A percentile compares a stretch with the other conserved stretches of the same genome.
Evolutionary conservation across 768 basidiomycete species (phyloP).

Genomic region (Tremella yokohamensis): DNA sequence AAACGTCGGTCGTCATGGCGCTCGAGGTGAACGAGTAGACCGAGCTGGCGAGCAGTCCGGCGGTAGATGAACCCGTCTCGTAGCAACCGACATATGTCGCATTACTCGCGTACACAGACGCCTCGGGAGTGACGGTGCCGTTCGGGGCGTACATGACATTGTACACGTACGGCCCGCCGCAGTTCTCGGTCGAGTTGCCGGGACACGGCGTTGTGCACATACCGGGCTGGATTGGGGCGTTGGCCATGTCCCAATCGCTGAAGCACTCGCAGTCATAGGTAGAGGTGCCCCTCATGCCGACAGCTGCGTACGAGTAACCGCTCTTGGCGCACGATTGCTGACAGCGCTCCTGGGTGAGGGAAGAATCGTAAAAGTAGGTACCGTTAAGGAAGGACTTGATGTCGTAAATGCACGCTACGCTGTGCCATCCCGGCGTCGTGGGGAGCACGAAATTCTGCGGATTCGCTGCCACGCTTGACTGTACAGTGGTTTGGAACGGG

Average conservation of each 20-base stretch:
- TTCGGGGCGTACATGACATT: slow-evolving; percentile 18
- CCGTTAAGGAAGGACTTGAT: slow-evolving; percentile 5
- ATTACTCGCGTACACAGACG: slow-evolving; percentile 12
- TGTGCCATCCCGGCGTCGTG: slow-evolving; percentile 34
- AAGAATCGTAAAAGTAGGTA: slow-evolving; percentile 12
- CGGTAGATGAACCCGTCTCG: slow-evolving; percentile 12
- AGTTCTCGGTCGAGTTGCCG: slow-evolving; percentile 28
- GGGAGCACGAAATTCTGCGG: slow-evolving; percentile 18
- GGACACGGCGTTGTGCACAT: slow-evolving; percentile 25
- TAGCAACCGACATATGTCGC: slow-evolving; percentile 34
- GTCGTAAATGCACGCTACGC: slow-evolving; percentile 28
- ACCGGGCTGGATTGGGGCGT: neutral
- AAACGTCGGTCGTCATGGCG: slow-evolving; percentile 39
- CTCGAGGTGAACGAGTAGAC: slow-evolving; percentile 30
- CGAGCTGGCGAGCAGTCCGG: slow-evolving; percentile 19
- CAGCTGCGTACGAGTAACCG: slow-evolving; percentile 15
- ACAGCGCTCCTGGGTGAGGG: slow-evolving; percentile 18
- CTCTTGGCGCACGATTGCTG: slow-evolving; percentile 16
- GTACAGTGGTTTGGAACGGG: slow-evolving; percentile 30
- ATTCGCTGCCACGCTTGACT: slow-evolving; percentile 19
- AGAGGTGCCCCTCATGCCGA: slow-evolving; percentile 1
- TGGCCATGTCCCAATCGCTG: too few relatives aligned
- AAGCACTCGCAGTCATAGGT: too few relatives aligned
- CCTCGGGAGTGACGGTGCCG: slow-evolving; percentile 18
- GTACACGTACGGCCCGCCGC: slow-evolving; percentile 25